A percentile compares a stretch with the other conserved stretches of the same genome.
Evolutionary conservation across 2,329 filamentous ascomycete genomes (phyloP).

Genomic region (Nothophaeocryptopus gaeumannii): DNA sequence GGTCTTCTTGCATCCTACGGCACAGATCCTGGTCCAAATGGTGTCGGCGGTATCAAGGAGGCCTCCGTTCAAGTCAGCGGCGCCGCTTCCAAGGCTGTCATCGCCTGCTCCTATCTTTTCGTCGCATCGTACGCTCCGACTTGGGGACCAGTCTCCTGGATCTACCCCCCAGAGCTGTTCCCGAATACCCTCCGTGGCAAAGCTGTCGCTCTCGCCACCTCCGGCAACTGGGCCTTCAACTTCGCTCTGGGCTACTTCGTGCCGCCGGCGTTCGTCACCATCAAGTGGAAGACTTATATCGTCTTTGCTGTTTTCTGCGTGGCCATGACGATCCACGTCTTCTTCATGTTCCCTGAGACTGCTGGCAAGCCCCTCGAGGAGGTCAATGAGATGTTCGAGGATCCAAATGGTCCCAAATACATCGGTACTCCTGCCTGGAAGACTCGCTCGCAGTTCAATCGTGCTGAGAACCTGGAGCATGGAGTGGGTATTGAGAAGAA

Average conservation of each 20-base stretch:
- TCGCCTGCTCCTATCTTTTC: conserved; percentile 70
- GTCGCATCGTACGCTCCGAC: conserved; percentile 61
- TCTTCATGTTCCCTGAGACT: conserved; percentile 65
- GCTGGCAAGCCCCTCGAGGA: conserved; percentile 75
- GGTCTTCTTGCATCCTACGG: conserved; percentile 62
- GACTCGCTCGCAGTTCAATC: conserved; percentile 24
- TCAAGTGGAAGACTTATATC: conserved; percentile 61
- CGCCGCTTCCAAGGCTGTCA: conserved; percentile 40
- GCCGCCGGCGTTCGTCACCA: conserved; percentile 58
- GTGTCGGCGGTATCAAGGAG: conserved; percentile 40
- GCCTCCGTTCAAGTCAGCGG: conserved; percentile 41
- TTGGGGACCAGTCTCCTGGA: conserved; percentile 60
- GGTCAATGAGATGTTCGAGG: conserved; percentile 68
- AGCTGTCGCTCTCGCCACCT: conserved; percentile 57
- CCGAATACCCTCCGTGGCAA: conserved; percentile 59
- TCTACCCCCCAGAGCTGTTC: conserved; percentile 65
- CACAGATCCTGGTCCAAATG: conserved; percentile 34
- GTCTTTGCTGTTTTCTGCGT: conserved; percentile 71
- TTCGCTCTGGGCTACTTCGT: conserved; percentile 57
- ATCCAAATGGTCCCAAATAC: conserved; percentile 35
- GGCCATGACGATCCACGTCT: conserved; percentile 60
- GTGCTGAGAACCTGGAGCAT: conserved; percentile 11
- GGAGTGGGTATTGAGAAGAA: conserved; percentile 16
- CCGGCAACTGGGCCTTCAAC: conserved; percentile 59
- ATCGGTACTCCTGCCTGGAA: conserved; percentile 59